Evolutionary conservation across 2,329 filamentous ascomycete genomes (phyloP).

Genomic region (Pseudogymnoascus sp.): DNA sequence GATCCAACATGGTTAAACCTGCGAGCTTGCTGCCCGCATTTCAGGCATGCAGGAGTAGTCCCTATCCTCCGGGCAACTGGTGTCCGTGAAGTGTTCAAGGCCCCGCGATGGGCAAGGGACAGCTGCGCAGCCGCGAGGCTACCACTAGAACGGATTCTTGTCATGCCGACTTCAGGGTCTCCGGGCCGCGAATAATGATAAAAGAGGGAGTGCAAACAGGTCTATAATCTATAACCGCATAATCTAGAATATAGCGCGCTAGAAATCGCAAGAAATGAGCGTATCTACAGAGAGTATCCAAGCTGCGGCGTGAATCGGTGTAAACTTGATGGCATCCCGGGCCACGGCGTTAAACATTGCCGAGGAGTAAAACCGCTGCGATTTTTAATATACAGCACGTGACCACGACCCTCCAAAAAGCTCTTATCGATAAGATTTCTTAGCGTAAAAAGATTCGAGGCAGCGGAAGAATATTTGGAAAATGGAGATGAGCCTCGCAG

Average conservation of each 20-base stretch:
- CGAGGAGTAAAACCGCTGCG: not conserved
- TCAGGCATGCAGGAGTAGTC: not conserved
- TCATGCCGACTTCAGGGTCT: conserved; percentile 2
- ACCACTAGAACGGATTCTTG: conserved; percentile 2
- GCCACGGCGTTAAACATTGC: conserved; percentile 3
- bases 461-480: conserved; percentile 7
- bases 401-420: not conserved
- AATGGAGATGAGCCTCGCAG: conserved; percentile 7
- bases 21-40: not conserved
- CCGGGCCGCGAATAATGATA: not conserved
- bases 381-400: not conserved
- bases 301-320: not conserved
- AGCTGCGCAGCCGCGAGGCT: conserved; percentile 2
- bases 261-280: not conserved
- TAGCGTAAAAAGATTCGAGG: conserved; percentile 8
- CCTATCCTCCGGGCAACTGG: not conserved
- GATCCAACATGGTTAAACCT: not conserved
- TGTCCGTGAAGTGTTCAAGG: not conserved
- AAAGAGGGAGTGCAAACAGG: not conserved
- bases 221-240: conserved; percentile 2
- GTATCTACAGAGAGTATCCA: not conserved
- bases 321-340: not conserved
- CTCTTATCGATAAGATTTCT: conserved; percentile 9
- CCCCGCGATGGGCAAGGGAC: not conserved
- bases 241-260: not conserved